Conservation (phyloP, 768 basidiomycete genomes). For the Tylopilus plumbeoviolaceoides region DNA sequence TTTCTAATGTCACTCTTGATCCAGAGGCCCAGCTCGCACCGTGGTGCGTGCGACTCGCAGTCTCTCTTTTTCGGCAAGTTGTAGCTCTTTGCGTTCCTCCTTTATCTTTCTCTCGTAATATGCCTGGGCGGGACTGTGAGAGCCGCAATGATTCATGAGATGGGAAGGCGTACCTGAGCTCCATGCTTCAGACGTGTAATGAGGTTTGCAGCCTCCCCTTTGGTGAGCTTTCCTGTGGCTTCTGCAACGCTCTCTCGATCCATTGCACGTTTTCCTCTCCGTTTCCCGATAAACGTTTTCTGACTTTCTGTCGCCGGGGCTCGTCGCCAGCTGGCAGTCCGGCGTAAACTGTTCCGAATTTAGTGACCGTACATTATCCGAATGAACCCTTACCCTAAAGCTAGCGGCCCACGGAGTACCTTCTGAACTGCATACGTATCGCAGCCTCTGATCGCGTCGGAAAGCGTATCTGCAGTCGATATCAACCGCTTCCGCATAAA, state of each 20-base stretch:
- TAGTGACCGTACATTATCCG: constrained; percentile 2
- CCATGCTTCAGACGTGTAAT: constrained; percentile 77
- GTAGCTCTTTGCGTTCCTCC: constrained; percentile 33
- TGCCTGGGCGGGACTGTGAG: constrained; percentile 32
- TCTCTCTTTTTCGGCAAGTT: constrained; percentile 44
- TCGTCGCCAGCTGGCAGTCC: constrained; percentile 64
- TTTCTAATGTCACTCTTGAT: constrained; percentile 9
- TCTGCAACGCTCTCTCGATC: constrained; percentile 18
- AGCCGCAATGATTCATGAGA: background rate
- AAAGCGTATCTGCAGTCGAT: constrained; percentile 49
- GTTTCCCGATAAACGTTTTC: constrained; percentile 50
- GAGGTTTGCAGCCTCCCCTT: constrained; percentile 76
- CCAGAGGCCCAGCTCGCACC: constrained; percentile 60
- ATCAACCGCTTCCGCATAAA: constrained; percentile 52
- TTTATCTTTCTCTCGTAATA: constrained; percentile 54
- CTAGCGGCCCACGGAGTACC: constrained; percentile 47
- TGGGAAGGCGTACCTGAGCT: constrained; percentile 47
- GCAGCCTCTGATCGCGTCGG: constrained; percentile 60
- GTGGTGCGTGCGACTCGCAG: constrained; percentile 46
- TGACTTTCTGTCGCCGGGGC: constrained; percentile 60
- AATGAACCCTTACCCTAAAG: constrained; percentile 41
- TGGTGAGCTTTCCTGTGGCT: constrained; percentile 48
- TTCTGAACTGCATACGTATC: constrained; percentile 62
- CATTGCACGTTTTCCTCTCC: constrained; percentile 38
- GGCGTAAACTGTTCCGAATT: constrained; percentile 44